Evolutionary conservation across 2,329 filamentous ascomycete genomes (phyloP).

Genomic region (Stachybotrys echinatus): DNA sequence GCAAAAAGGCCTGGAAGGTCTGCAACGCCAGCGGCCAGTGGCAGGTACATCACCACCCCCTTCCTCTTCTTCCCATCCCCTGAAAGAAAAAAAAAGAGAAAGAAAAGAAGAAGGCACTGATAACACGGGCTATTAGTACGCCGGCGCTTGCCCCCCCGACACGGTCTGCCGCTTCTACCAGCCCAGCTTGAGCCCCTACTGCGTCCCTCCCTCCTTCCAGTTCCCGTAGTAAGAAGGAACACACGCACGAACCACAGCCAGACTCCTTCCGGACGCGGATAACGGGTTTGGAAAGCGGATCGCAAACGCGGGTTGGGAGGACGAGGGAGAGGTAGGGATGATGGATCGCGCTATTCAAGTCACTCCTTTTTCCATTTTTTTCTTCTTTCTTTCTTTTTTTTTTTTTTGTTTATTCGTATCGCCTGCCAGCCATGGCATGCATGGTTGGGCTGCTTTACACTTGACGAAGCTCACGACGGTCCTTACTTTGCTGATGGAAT

Average conservation of each 20-base stretch:
- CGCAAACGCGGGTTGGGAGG: neutral
- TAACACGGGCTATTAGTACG: conserved; percentile 16
- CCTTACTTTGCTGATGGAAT: too few species aligned
- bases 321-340: neutral
- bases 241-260: too few species aligned
- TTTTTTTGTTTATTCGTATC: conserved; percentile 5
- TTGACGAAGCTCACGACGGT: conserved; percentile 1
- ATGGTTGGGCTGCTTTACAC: neutral
- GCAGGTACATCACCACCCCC: conserved; percentile 22
- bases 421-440: too few species aligned
- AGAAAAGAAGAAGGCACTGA: too few species aligned
- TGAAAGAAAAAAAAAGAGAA: too few species aligned
- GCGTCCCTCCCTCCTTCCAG: conserved; percentile 25
- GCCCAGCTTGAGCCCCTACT: conserved; percentile 30
- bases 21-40: conserved; percentile 23
- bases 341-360: neutral
- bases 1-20: conserved; percentile 23
- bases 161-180: conserved; percentile 30
- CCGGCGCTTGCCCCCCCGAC: conserved; percentile 27
- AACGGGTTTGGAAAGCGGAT: too few species aligned
- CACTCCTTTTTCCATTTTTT: neutral
- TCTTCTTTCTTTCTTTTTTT: neutral
- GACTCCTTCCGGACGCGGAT: too few species aligned
- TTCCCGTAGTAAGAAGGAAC: conserved; percentile 17
- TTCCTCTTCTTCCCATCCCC: neutral